A percentile compares a stretch with the other conserved stretches of the same genome.
Conservation (phyloP, 2,329 filamentous ascomycete genomes). For the Fusarium sp. region DNA sequence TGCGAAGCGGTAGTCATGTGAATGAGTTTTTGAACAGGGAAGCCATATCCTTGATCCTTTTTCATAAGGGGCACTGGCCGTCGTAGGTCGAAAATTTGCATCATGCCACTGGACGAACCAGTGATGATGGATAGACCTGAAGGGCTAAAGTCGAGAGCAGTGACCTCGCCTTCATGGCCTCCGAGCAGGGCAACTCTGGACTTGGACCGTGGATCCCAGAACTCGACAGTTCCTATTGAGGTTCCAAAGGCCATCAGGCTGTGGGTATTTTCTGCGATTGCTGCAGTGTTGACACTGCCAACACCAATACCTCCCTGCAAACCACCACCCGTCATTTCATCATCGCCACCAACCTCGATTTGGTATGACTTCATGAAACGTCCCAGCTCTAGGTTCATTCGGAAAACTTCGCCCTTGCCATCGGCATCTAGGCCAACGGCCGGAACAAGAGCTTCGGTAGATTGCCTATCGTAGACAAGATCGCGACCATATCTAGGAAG, state of each 20-base stretch:
- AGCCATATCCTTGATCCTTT: constrained; percentile 97
- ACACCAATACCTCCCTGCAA: constrained; percentile 89
- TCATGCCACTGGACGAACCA: constrained; percentile 87
- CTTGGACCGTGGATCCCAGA: constrained; percentile 92
- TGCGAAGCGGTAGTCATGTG: constrained; percentile 78
- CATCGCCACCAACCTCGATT: constrained; percentile 88
- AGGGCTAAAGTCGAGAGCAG: constrained; percentile 86
- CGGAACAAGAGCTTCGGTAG: constrained; percentile 87
- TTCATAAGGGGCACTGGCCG: constrained; percentile 86
- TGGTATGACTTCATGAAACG: constrained; percentile 96
- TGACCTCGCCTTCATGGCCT: constrained; percentile 78
- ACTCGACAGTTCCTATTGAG: constrained; percentile 93
- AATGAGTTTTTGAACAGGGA: constrained; percentile 86
- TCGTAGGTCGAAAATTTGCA: constrained; percentile 92
- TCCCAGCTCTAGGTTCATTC: constrained; percentile 90
- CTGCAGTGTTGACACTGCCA: constrained; percentile 87
- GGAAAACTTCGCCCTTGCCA: constrained; percentile 90
- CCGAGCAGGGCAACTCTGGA: constrained; percentile 83
- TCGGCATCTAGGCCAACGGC: constrained; percentile 88
- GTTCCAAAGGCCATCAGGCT: constrained; percentile 95
- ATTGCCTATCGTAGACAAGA: constrained; percentile 83
- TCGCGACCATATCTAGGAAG: constrained; percentile 94
- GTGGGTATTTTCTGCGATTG: constrained; percentile 89
- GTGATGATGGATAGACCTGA: constrained; percentile 88
- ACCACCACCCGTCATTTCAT: constrained; percentile 76